These are phyloP conservation scores for Flaveria ramosissima DNA, from an alignment of 129 eudicot genomes.

Conservation along the genomic window DNA sequence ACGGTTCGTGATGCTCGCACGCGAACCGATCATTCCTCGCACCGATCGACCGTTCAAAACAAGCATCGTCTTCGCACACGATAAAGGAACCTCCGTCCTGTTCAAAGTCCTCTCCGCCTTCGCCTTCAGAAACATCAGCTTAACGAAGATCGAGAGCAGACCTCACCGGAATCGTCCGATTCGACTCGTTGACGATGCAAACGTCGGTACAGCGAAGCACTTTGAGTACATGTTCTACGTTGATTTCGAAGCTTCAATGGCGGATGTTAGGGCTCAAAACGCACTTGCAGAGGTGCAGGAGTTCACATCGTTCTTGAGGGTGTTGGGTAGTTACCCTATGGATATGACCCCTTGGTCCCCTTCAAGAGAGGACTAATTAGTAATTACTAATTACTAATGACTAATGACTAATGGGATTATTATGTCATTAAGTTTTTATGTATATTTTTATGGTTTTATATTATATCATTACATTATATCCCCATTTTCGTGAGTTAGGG, in stretches of 20 bases:
- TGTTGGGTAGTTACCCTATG: conserved; percentile 93
- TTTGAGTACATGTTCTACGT: conserved; percentile 93
- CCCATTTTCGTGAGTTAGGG: neutral
- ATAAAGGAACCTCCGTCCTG: conserved; percentile 71
- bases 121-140: conserved; percentile 79
- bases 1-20: conserved; percentile 85
- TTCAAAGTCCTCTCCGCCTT: conserved; percentile 89
- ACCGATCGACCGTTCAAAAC: conserved; percentile 95
- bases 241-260: conserved; percentile 96
- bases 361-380: conserved; percentile 31
- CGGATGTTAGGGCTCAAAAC: conserved; percentile 89
- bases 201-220: conserved; percentile 92
- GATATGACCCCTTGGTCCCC: conserved; percentile 82
- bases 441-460: neutral
- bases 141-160: conserved; percentile 93
- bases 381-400: conserved; percentile 27
- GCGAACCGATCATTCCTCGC: conserved; percentile 88
- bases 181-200: conserved; percentile 78
- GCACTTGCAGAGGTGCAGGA: conserved; percentile 94
- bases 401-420: neutral
- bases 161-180: conserved; percentile 87
- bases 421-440: conserved; percentile 18
- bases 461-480: neutral
- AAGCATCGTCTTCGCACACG: conserved; percentile 91
- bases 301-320: conserved; percentile 88